phyloP scores from a whole-genome alignment of 768 basidiomycete species.

The Naganishia randhawae region DNA sequence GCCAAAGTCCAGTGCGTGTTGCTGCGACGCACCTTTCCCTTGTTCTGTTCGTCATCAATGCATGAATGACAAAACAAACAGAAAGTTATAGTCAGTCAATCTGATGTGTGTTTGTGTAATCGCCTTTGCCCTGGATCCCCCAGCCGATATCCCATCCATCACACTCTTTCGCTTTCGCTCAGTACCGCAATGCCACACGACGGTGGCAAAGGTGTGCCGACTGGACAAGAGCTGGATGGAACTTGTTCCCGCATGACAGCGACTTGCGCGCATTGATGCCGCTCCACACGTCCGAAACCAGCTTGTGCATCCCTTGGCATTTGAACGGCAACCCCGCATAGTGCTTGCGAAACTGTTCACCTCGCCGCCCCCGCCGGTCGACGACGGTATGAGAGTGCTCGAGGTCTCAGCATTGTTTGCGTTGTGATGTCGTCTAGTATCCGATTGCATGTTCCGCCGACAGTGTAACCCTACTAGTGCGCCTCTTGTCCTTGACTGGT shows the following conservation, averaged over 20 bases:
- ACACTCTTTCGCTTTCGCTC: not conserved
- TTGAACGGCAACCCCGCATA: not conserved
- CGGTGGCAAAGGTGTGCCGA: not conserved
- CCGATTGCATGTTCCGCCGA: not conserved
- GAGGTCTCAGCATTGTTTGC: not conserved
- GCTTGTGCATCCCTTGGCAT: too few species aligned
- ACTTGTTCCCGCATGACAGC: too few species aligned
- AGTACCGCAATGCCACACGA: not conserved
- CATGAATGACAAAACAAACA: not conserved
- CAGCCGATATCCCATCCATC: not conserved
- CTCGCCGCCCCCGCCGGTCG: not conserved
- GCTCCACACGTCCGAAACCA: too few species aligned
- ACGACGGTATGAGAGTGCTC: not conserved
- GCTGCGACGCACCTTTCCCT: slow-evolving; percentile 30
- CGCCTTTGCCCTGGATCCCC: not conserved
- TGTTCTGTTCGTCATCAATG: slow-evolving; percentile 23
- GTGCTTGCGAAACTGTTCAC: not conserved
- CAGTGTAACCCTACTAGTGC: too few species aligned
- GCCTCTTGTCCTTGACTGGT: not conserved
- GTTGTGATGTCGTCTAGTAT: not conserved
- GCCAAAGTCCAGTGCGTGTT: not conserved
- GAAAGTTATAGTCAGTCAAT: not conserved
- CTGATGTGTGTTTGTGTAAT: not conserved
- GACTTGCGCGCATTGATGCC: too few species aligned
- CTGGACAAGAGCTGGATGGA: too few species aligned